Percentiles rank a stretch among this genome's conserved stretches.
phyloP scores from a whole-genome alignment of 345 rosid genomes.

The Citrus mangshanensis region DNA sequence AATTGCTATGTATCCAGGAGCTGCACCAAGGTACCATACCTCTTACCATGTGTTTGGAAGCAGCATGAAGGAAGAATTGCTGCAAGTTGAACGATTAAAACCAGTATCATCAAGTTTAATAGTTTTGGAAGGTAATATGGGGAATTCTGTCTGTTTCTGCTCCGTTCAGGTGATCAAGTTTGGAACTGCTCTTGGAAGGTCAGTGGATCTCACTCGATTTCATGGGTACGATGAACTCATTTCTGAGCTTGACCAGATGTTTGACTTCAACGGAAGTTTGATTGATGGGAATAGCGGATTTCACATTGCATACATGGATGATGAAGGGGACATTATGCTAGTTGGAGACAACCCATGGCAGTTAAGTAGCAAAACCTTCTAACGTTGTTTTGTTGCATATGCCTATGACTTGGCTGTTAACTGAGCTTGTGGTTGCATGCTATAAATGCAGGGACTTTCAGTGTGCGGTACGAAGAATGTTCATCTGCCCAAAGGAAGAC shows the following conservation, averaged over 20 bases:
- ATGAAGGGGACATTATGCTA: slow-evolving; percentile 37
- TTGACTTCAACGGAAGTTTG: slow-evolving; percentile 43
- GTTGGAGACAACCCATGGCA: slow-evolving; percentile 39
- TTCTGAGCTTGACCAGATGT: slow-evolving; percentile 42
- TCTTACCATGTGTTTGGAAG: not conserved
- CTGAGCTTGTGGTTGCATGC: not conserved
- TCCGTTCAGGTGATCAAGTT: slow-evolving; percentile 39
- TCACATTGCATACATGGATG: slow-evolving; percentile 33
- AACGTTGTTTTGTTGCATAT: not conserved
- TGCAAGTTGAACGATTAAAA: not conserved
- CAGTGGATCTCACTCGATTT: slow-evolving; percentile 31
- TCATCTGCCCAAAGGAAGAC: slow-evolving; percentile 35
- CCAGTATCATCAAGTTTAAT: not conserved
- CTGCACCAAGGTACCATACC: slow-evolving; percentile 36
- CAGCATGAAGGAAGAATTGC: not conserved
- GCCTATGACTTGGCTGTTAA: not conserved
- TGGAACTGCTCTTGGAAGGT: slow-evolving; percentile 40
- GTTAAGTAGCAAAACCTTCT: slow-evolving; percentile 34
- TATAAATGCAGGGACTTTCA: slow-evolving; percentile 37
- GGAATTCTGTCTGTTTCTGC: not conserved
- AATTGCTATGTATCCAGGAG: slow-evolving; percentile 16
- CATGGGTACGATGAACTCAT: slow-evolving; percentile 35
- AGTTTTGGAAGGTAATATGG: not conserved
- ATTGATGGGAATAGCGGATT: slow-evolving; percentile 37
- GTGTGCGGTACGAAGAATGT: slow-evolving; percentile 25